These are phyloP conservation scores for Cucurbita maxima DNA, from an alignment of 306 rosid species.

Conservation along the genomic window DNA sequence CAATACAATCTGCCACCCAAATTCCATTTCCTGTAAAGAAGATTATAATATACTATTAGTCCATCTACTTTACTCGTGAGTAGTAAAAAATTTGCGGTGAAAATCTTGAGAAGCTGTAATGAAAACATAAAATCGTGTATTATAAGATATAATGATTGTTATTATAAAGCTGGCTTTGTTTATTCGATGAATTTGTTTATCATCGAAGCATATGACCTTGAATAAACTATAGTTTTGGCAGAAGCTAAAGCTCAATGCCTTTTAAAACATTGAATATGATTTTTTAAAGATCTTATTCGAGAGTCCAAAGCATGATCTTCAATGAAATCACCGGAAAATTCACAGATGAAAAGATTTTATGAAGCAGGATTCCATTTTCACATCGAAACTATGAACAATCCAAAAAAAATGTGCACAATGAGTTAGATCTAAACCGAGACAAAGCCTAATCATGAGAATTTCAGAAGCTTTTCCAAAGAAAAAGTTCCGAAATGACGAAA, in stretches of 20 bases:
- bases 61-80: not conserved
- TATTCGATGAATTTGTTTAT: not conserved
- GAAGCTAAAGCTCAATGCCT: not conserved
- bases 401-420: not conserved
- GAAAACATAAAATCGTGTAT: not conserved
- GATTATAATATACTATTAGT: not conserved
- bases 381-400: not conserved
- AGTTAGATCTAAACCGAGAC: not conserved
- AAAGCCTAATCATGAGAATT: not conserved
- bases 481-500: not conserved
- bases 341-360: not conserved
- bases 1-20: slow-evolving; percentile 67
- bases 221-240: not conserved
- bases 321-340: not conserved
- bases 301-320: not conserved
- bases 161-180: not conserved
- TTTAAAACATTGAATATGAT: not conserved
- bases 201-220: not conserved
- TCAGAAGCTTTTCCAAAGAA: not conserved
- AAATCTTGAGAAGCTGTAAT: not conserved
- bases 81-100: not conserved
- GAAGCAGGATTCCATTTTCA: not conserved
- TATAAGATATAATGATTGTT: not conserved
- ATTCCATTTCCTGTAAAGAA: slow-evolving; percentile 52
- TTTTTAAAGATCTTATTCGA: not conserved